A percentile compares a stretch with the other conserved stretches of the same genome.
Evolutionary conservation across 129 eudicot genomes (phyloP).

Genomic region (Scalesia atractyloides): DNA sequence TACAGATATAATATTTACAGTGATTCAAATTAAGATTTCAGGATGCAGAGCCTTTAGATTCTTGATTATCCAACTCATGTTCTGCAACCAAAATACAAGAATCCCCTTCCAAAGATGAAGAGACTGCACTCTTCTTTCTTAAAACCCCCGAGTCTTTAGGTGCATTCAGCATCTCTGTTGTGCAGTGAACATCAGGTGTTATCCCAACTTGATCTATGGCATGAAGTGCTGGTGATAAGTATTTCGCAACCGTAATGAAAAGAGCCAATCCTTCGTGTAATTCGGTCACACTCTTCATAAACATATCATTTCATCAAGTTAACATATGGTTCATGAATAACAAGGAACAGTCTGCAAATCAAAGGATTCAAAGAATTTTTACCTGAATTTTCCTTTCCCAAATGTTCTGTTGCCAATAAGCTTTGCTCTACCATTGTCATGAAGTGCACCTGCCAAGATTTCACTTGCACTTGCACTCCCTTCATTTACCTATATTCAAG

Average conservation of each 20-base stretch:
- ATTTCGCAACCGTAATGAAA: conserved; percentile 90
- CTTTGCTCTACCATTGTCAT: conserved; percentile 90
- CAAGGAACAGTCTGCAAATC: not conserved
- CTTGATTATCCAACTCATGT: conserved; percentile 86
- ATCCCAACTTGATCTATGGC: conserved; percentile 92
- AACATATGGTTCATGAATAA: not conserved
- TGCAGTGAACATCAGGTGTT: conserved; percentile 85
- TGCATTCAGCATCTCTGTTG: conserved; percentile 67
- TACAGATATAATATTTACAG: conserved; percentile 15
- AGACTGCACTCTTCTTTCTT: conserved; percentile 41
- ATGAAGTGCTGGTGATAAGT: conserved; percentile 87
- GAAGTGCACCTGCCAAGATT: conserved; percentile 94
- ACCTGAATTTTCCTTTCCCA: conserved; percentile 98
- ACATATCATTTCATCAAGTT: not conserved
- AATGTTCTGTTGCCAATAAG: conserved; percentile 86
- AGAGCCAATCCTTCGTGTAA: conserved; percentile 91
- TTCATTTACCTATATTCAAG: conserved; percentile 66
- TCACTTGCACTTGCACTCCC: conserved; percentile 97
- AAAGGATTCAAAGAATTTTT: conserved; percentile 5
- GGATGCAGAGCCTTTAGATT: conserved; percentile 81
- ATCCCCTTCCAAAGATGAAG: conserved; percentile 75
- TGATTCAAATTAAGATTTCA: conserved; percentile 32
- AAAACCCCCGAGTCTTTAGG: conserved; percentile 39
- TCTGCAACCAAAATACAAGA: conserved; percentile 94
- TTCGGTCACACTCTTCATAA: conserved; percentile 85